These are phyloP conservation scores for Elongisporangium anandrum DNA, from an alignment of 352 stramenopile species.

Conservation along the genomic window DNA sequence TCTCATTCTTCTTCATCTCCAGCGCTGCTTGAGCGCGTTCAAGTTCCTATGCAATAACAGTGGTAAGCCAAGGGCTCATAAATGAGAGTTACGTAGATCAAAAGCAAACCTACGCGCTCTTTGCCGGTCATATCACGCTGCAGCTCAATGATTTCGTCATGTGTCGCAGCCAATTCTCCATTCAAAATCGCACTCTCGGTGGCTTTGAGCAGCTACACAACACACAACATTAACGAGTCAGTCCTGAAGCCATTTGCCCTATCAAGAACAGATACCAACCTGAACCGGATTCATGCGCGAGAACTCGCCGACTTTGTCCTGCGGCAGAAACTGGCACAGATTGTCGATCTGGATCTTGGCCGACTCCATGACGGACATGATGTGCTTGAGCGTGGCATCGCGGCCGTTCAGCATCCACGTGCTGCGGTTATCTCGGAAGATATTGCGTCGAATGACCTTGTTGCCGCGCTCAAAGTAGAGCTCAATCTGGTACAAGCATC, in stretches of 20 bases:
- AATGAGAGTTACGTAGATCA: neutral
- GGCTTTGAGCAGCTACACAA: constrained; percentile 57
- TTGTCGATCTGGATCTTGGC: constrained; percentile 98
- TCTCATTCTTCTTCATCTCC: constrained; percentile 84
- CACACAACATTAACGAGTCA: neutral
- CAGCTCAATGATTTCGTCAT: constrained; percentile 77
- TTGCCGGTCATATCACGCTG: constrained; percentile 73
- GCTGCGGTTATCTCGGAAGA: constrained; percentile 89
- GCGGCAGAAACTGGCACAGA: constrained; percentile 97
- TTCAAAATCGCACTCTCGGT: constrained; percentile 75
- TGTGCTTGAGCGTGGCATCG: constrained; percentile 62
- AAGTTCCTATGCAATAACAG: constrained; percentile 37
- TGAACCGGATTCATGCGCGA: constrained; percentile 75
- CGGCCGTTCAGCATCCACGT: constrained; percentile 76
- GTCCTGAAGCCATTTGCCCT: neutral
- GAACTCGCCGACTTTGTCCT: constrained; percentile 94
- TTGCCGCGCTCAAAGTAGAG: constrained; percentile 81
- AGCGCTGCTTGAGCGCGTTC: constrained; percentile 54
- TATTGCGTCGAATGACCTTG: constrained; percentile 86
- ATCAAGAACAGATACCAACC: neutral
- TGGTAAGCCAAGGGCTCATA: neutral
- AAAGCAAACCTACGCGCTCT: constrained; percentile 32
- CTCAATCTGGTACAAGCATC: constrained; percentile 89
- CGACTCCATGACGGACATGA: constrained; percentile 73
- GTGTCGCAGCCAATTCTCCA: constrained; percentile 60